A percentile compares a stretch with the other conserved stretches of the same genome.
phyloP scores from a whole-genome alignment of 202 grass and related monocot genomes.

The Panicum virgatum region DNA sequence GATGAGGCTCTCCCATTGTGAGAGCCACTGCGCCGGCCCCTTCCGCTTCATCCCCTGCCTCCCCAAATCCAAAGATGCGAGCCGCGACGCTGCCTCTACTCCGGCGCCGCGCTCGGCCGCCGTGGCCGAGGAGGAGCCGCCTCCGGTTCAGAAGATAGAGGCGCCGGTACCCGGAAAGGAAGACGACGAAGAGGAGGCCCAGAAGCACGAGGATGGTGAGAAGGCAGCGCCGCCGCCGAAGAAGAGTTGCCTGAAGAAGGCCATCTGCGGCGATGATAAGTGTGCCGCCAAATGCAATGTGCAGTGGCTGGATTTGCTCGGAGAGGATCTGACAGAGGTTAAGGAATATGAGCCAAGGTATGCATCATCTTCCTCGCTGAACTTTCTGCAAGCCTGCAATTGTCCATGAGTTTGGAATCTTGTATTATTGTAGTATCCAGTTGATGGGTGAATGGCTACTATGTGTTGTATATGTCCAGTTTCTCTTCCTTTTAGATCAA shows the following conservation, averaged over 20 bases:
- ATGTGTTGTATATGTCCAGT: background rate
- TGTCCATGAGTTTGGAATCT: slow-evolving; percentile 7
- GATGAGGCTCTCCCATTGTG: slow-evolving; percentile 83
- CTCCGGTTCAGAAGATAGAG: slow-evolving; percentile 43
- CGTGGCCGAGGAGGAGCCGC: slow-evolving; percentile 37
- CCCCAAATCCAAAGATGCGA: slow-evolving; percentile 56
- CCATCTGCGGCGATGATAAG: slow-evolving; percentile 23
- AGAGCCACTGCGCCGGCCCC: slow-evolving; percentile 61
- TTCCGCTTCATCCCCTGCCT: slow-evolving; percentile 58
- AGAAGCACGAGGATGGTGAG: slow-evolving; percentile 27
- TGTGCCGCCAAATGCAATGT: slow-evolving; percentile 65
- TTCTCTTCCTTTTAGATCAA: background rate
- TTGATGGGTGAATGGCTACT: slow-evolving; percentile 12
- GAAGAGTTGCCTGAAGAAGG: slow-evolving; percentile 81
- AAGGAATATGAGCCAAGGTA: slow-evolving; percentile 86
- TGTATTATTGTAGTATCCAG: background rate
- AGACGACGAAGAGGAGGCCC: background rate
- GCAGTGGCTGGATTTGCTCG: slow-evolving; percentile 86
- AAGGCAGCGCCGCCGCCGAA: slow-evolving; percentile 26
- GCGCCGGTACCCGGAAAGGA: slow-evolving; percentile 21
- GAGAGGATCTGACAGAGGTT: slow-evolving; percentile 76
- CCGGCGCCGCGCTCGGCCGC: slow-evolving; percentile 20
- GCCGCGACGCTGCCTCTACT: slow-evolving; percentile 20
- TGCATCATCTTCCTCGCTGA: slow-evolving; percentile 31
- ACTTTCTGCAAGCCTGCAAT: slow-evolving; percentile 5